These are phyloP conservation scores for Alternaria triticimaculans DNA, from an alignment of 2,329 filamentous ascomycete species.

Conservation along the genomic window DNA sequence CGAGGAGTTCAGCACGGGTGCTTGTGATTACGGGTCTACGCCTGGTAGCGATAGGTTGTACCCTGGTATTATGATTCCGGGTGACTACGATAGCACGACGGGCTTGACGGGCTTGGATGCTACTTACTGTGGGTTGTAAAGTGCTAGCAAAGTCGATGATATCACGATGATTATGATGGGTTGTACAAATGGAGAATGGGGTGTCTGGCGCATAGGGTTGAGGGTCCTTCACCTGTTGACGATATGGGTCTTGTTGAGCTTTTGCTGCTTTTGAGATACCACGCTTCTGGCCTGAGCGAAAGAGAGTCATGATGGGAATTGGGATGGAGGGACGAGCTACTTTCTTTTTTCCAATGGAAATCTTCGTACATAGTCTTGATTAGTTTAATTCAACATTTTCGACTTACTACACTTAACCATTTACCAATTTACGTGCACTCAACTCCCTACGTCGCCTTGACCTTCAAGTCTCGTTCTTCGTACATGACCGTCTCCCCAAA, in stretches of 20 bases:
- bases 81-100: slow-evolving; percentile 33
- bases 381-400: background rate
- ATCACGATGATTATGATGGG: background rate
- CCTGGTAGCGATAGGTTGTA: slow-evolving; percentile 44
- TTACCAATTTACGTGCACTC: too few relatives aligned
- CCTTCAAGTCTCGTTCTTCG: background rate
- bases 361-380: background rate
- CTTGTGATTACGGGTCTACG: slow-evolving; percentile 37
- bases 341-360: background rate
- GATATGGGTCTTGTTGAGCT: background rate
- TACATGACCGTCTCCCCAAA: background rate
- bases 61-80: slow-evolving; percentile 46
- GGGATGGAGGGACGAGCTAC: background rate
- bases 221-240: background rate
- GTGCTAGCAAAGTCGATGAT: background rate
- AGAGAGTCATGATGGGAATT: background rate
- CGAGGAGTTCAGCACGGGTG: slow-evolving; percentile 48
- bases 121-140: slow-evolving; percentile 49
- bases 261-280: slow-evolving; percentile 27
- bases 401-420: too few relatives aligned
- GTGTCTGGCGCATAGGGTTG: background rate
- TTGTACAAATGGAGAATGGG: background rate
- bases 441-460: too few relatives aligned
- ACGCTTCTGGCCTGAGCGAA: slow-evolving; percentile 26
- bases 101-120: slow-evolving; percentile 48